Evolutionary conservation across 139 green algal genomes (phyloP), one percentile per base, ranked within the genome.

Genomic region (Micractinium sp.): DNA sequence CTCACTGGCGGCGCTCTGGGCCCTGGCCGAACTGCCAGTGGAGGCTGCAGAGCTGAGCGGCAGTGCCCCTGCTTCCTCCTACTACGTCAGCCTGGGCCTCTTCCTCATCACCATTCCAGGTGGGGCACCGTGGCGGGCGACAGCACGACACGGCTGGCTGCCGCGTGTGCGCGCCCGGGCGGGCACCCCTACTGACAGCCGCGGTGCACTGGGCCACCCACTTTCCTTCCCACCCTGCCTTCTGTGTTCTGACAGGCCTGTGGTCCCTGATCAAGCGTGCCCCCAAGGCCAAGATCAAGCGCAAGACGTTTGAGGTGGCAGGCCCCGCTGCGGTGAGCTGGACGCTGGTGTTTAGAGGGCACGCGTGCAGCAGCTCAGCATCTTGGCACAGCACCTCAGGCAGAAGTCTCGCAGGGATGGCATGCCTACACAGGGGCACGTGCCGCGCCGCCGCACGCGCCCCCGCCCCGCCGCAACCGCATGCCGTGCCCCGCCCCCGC

Each of bases 181-280:
- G 27, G 20, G 73, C n/a, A 27, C 73, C 9, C 0, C 76, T 61
- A 36, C 76, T 56, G 76, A 36, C 38, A 60, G 73, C 73, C 22
- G 22, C 36, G 69, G 29, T 41, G 22, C 63, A n/a, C 16, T 25
- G 2, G 23, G 14, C 63, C 63, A 29, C 63, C 23, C 22, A 41
- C 7, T 39, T 38, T 2, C 29, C 73, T 19, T 79, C 12, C 12
- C 18, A n/a, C 63, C 63, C 63, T 73, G 63, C 7, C 73, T 22
- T 31, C n/a, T 15, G 13, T 19, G 0, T 33, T 13, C 19, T 25
- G 31, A 39, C 91, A 97, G 95, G 96, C 47, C 94, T 99, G 19
- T 99, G 95, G 94, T 98, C 96, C 0, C 95, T 97, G 27, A 94
- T 99, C 74, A 99, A 99, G 92, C 94, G 97, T 4, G 93, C 97